Percentiles rank a stretch among this genome's conserved stretches.
Evolutionary conservation across 2,329 filamentous ascomycete genomes (phyloP).

Genomic region (Knufia petricola): DNA sequence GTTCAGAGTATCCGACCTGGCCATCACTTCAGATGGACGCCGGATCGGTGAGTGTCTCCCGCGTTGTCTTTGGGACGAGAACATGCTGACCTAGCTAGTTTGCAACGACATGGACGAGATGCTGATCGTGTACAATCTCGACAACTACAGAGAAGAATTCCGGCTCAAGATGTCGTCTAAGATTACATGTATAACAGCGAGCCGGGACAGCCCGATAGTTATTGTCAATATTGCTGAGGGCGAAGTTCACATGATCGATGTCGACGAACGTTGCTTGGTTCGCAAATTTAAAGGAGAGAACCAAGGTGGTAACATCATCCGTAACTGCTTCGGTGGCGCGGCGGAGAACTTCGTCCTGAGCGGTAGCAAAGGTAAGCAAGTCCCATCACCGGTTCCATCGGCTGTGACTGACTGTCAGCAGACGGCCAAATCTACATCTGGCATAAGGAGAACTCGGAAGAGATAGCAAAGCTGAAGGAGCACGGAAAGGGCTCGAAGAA

Average conservation of each 20-base stretch:
- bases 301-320: slow-evolving; percentile 68
- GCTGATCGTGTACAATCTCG: slow-evolving; percentile 62
- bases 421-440: slow-evolving; percentile 72
- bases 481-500: slow-evolving; percentile 51
- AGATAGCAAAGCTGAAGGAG: slow-evolving; percentile 66
- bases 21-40: slow-evolving; percentile 69
- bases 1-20: slow-evolving; percentile 73
- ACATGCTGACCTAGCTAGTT: not conserved
- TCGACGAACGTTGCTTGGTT: slow-evolving; percentile 61
- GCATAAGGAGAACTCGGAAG: slow-evolving; percentile 71
- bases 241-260: slow-evolving; percentile 67
- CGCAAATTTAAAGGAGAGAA: slow-evolving; percentile 66
- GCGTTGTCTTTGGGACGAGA: not conserved
- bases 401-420: slow-evolving; percentile 27
- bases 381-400: not conserved
- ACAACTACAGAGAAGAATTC: slow-evolving; percentile 64
- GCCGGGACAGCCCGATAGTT: slow-evolving; percentile 67
- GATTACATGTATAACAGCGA: slow-evolving; percentile 72
- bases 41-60: slow-evolving; percentile 42
- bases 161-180: slow-evolving; percentile 60
- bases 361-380: slow-evolving; percentile 69
- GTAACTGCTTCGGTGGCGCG: slow-evolving; percentile 76
- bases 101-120: slow-evolving; percentile 6
- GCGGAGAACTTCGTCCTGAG: slow-evolving; percentile 85
- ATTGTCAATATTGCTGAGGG: slow-evolving; percentile 74